These are phyloP conservation scores for Pichia sp. DNA, from an alignment of 1,139 yeast genomes.

Conservation along the genomic window DNA sequence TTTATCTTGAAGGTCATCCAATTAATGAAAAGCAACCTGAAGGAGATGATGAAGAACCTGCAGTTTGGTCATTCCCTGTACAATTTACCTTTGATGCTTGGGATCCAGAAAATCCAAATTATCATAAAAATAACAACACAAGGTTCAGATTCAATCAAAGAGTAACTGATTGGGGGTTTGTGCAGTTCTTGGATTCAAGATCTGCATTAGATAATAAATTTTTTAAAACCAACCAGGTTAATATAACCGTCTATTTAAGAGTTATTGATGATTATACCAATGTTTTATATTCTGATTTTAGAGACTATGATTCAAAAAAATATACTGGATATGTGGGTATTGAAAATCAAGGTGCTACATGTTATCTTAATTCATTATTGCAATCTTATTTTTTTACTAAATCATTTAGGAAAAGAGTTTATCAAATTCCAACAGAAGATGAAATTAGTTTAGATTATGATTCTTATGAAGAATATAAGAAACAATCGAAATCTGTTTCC, in stretches of 20 bases:
- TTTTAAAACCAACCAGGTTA: conserved; percentile 52
- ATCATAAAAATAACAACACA: conserved; percentile 61
- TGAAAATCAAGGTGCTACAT: conserved; percentile 96
- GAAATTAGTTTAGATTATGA: conserved; percentile 30
- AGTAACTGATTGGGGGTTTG: conserved; percentile 96
- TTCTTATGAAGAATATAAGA: conserved; percentile 23
- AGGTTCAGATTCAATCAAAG: conserved; percentile 69
- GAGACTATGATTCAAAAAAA: conserved; percentile 80
- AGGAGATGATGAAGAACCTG: conserved; percentile 12
- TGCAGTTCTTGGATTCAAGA: conserved; percentile 61
- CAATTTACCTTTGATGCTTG: conserved; percentile 85
- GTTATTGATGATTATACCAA: conserved; percentile 88
- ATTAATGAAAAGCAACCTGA: conserved; percentile 18
- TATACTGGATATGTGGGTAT: conserved; percentile 90
- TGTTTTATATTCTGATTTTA: conserved; percentile 84
- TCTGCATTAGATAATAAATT: conserved; percentile 34
- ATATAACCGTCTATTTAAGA: conserved; percentile 71
- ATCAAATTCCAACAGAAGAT: conserved; percentile 74
- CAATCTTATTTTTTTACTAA: conserved; percentile 89
- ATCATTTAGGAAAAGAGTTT: conserved; percentile 76
- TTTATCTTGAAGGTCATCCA: conserved; percentile 61
- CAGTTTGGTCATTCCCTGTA: conserved; percentile 82
- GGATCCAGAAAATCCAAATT: conserved; percentile 66
- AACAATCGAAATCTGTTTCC: conserved; percentile 47
- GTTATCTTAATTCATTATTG: conserved; percentile 84